Conservation (phyloP, 1,139 yeast species). For the Scheffersomyces cryptocercus region DNA sequence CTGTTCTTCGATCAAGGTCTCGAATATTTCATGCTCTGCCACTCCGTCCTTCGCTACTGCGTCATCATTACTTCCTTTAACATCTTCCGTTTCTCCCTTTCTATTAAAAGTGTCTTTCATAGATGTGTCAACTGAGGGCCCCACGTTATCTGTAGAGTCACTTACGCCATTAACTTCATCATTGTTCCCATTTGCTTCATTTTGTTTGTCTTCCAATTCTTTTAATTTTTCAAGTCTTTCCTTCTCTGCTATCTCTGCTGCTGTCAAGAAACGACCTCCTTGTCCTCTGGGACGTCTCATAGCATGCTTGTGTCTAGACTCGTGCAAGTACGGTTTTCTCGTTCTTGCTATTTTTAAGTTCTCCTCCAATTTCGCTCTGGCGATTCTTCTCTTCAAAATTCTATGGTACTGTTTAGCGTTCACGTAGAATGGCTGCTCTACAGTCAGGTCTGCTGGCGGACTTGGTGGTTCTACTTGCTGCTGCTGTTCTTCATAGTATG, state of each 20-base stretch:
- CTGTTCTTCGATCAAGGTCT: too few relatives aligned
- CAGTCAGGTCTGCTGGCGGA: conserved; percentile 14
- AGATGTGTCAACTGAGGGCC: too few relatives aligned
- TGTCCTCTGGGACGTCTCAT: conserved; percentile 99
- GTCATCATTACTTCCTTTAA: too few relatives aligned
- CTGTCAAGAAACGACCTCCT: conserved; percentile 95
- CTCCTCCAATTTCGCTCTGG: conserved; percentile 92
- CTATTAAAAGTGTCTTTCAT: too few relatives aligned
- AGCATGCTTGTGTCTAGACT: conserved; percentile 97
- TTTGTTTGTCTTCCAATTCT: conserved; percentile 32
- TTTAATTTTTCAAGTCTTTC: conserved; percentile 57
- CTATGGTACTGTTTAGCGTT: conserved; percentile 98
- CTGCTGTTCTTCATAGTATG: conserved; percentile 7
- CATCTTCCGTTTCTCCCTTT: too few relatives aligned
- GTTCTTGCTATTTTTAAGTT: conserved; percentile 84
- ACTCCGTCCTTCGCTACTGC: too few relatives aligned
- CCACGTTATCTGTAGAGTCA: background rate
- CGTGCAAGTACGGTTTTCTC: conserved; percentile 92
- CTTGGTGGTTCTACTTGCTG: conserved; percentile 9
- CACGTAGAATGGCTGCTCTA: conserved; percentile 93
- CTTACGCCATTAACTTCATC: background rate
- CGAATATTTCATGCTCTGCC: too few relatives aligned
- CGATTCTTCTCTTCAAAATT: conserved; percentile 86
- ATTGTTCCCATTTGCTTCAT: background rate
- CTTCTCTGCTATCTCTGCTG: conserved; percentile 91